Evolutionary conservation across 306 rosid species (phyloP), one percentile per base, ranked within the genome.

Genomic region (Cucurbita moschata): DNA sequence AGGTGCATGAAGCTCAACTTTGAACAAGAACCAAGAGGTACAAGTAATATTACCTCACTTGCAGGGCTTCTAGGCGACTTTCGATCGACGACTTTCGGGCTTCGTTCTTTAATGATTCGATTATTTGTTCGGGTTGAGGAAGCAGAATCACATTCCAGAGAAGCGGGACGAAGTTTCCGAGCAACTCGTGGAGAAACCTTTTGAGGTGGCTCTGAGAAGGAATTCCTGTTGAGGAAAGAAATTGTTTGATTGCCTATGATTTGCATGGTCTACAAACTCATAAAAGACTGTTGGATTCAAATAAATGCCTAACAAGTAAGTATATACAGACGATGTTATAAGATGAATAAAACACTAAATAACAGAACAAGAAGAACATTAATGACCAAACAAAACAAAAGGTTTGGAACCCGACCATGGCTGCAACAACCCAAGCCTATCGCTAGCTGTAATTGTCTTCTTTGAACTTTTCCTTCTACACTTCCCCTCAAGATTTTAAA

Each of bases 11-110:
- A 81, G 50, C 42, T 37, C 76, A 72, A 73, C 59, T 61, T 21
- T 15, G 19, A 26, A 15, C 80, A 15, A 77, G 64, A 60, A 60
- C 30, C 56, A 23, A 26, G 78, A 5, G 67, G 38, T 21, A 59
- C 40, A 49, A 57, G 65, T 11, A 40, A 50, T 64, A 67, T 53
- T 87, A 91, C 99, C 99, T 95, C 97, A 7, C 87, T 79, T 72
- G 84, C 79, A 0, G 96, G 91, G 81, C 96, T 91, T 81, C 92
- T 81, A 4, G 99, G 96, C 19, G 99, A 95, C 81, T 71, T 84
- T 18, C 96, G 91, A 70, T 91, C 92, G 10, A 26, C 55, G 65
- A 89, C 81, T 84, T 91, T 91, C 57, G 97, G 96, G 81, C 99
- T 95, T 87, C 84, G 84, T 37, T 89, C 97, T 78, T 94, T 89